phyloP scores from a whole-genome alignment of 2,329 filamentous ascomycete species.

The Epichloe glyceriae region DNA sequence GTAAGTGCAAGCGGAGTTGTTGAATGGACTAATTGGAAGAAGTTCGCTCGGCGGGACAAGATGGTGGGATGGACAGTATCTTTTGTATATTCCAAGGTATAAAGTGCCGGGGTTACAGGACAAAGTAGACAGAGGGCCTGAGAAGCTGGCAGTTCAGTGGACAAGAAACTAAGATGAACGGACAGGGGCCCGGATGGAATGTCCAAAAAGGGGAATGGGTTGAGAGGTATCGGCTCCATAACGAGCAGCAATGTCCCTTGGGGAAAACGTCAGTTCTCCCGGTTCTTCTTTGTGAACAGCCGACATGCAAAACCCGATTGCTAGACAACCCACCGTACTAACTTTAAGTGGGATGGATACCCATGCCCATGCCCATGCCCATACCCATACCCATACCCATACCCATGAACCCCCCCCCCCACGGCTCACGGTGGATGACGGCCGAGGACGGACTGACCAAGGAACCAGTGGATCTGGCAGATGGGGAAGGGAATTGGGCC shows the following conservation, averaged over 20 bases:
- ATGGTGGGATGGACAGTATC: conserved; percentile 7
- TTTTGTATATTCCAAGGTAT: conserved; percentile 18
- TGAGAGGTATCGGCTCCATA: conserved; percentile 18
- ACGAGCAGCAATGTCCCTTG: conserved; percentile 5
- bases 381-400: not conserved
- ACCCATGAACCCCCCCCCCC: conserved; percentile 1
- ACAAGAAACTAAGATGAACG: conserved; percentile 15
- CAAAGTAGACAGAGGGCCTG: conserved; percentile 9
- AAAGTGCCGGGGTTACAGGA: conserved; percentile 13
- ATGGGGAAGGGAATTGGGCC: conserved; percentile 1
- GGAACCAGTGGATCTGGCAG: conserved; percentile 7
- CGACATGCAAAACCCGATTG: not conserved
- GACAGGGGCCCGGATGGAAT: conserved; percentile 23
- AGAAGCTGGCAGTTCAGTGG: conserved; percentile 4
- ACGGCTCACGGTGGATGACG: conserved; percentile 6
- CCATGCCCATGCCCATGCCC: not conserved
- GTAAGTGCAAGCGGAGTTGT: not conserved
- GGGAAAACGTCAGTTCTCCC: conserved; percentile 3
- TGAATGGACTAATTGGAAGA: not conserved
- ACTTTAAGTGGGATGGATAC: not conserved
- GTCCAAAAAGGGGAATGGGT: conserved; percentile 27
- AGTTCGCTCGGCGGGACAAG: not conserved
- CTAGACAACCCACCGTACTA: not conserved
- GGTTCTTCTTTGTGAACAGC: conserved; percentile 1
- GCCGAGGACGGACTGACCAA: conserved; percentile 5